These are phyloP conservation scores for Prunella vulgaris DNA, from an alignment of 257 asterid genomes.

Conservation along the genomic window DNA sequence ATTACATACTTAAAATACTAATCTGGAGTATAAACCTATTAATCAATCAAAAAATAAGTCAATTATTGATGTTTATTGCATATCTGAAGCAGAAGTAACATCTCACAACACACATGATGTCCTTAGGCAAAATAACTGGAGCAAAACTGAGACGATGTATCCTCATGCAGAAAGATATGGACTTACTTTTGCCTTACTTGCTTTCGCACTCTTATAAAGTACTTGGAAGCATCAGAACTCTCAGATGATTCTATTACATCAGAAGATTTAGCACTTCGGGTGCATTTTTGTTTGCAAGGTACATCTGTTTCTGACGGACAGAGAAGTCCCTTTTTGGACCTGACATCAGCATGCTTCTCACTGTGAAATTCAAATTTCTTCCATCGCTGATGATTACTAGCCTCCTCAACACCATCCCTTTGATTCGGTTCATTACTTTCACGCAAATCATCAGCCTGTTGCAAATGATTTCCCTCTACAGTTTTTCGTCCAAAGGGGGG, in stretches of 20 bases:
- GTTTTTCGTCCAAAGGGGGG: constrained; percentile 25
- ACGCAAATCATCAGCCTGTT: too few relatives aligned
- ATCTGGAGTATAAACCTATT: not conserved
- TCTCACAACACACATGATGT: not conserved
- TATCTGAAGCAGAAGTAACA: not conserved
- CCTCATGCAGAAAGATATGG: constrained; percentile 7
- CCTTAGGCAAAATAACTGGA: constrained; percentile 5
- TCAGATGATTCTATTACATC: constrained; percentile 46
- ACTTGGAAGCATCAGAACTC: constrained; percentile 32
- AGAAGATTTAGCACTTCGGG: constrained; percentile 22
- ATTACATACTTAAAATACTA: not conserved
- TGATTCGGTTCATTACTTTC: too few relatives aligned
- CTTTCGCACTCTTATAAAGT: constrained; percentile 32
- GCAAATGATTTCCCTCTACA: too few relatives aligned
- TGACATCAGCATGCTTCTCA: constrained; percentile 15
- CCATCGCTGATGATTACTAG: too few relatives aligned
- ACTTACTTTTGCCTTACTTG: constrained; percentile 42
- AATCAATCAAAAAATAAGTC: constrained; percentile 1
- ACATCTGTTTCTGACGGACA: constrained; percentile 24
- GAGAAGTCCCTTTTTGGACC: constrained; percentile 21
- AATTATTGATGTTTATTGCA: not conserved
- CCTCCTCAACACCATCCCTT: too few relatives aligned
- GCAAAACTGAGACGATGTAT: not conserved
- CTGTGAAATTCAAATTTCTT: too few relatives aligned
- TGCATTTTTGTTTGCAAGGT: constrained; percentile 13